Base-by-base conservation (phyloP, 2,329 filamentous ascomycete genomes). In the Sarocladium oryzae region DNA sequence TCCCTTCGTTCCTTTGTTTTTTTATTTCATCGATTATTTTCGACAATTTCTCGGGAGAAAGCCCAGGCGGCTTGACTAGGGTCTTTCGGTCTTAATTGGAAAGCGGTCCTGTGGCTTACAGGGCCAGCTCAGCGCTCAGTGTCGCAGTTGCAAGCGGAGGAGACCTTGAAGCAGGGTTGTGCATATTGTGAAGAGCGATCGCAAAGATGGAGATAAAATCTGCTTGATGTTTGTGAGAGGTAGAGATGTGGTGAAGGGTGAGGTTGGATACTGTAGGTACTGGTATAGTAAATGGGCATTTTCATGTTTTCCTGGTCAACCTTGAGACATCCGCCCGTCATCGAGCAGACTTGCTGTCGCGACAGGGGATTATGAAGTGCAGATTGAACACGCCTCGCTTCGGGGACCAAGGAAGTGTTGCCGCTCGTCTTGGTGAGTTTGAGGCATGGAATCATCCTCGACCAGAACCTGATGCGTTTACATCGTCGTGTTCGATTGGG, bases 51-150 rank as follows among this genome's bases (percentile, higher is more conserved):
- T n/a, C 23, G 59, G 56, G 57, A 57, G 54, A 56, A 56, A 63
- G 61, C 64, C 65, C 65, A 58, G 65, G 65, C 56, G 65, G 65
- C 62, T 65, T 60, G 55, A 54, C 49, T 56, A 58, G 51, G 57
- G 53, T 58, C 54, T 53, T 59, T 56, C 55, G 58, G 54, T 52
- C 41, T 51, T 55, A 55, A 55, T 56, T 32, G 10, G 43, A 15
- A 33, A 45, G 6, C 13, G 9, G 16, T 48, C 16, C 26, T 48
- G 43, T 11, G 24, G 26, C 43, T 33, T 32, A 10, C 15, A 32
- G 43, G 26, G 33, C 43, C 11, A 26, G 16, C 26, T 9, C 43
- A 30, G 51, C 51, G 52, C 36, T 50, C 20, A 26, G 43, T 18
- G 21, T 16, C 23, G 37, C 21, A 26, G n/a, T n/a, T 28, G 13